Conservation (phyloP, 176 grass and related monocot species). For the Eragrostis curvula region DNA sequence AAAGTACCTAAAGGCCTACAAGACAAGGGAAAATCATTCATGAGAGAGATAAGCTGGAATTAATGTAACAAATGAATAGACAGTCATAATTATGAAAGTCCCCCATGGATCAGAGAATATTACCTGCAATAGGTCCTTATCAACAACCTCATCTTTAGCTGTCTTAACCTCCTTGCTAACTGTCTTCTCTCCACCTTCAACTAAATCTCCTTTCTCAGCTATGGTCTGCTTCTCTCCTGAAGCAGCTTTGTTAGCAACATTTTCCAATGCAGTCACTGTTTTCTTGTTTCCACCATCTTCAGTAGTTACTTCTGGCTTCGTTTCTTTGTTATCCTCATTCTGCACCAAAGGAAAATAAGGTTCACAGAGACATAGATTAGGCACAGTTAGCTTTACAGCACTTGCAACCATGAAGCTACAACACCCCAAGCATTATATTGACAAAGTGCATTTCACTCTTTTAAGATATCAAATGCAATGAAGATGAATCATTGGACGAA, state of each 20-base stretch:
- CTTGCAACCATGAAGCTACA: not conserved
- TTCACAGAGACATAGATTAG: constrained; percentile 9
- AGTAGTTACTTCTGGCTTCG: constrained; percentile 33
- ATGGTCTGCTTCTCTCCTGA: constrained; percentile 31
- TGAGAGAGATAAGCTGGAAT: constrained; percentile 17
- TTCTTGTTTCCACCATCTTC: constrained; percentile 51
- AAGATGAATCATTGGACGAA: constrained; percentile 5
- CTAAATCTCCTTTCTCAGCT: constrained; percentile 42
- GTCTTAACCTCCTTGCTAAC: constrained; percentile 54
- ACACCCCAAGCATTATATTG: constrained; percentile 8
- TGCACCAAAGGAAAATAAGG: constrained; percentile 39
- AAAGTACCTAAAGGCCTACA: constrained; percentile 96
- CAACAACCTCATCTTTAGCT: constrained; percentile 71
- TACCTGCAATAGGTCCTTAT: constrained; percentile 92
- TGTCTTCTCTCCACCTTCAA: constrained; percentile 48
- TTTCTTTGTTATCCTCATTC: constrained; percentile 49
- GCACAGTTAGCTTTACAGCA: constrained; percentile 16
- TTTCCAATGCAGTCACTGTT: constrained; percentile 38
- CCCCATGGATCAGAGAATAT: constrained; percentile 15
- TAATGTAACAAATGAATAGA: not conserved
- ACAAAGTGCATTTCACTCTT: not conserved
- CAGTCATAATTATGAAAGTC: not conserved
- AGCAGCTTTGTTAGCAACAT: constrained; percentile 27
- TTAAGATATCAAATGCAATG: not conserved
- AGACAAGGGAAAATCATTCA: constrained; percentile 19